Conservation (phyloP, 345 rosid genomes). For the Sonneratia alba region DNA sequence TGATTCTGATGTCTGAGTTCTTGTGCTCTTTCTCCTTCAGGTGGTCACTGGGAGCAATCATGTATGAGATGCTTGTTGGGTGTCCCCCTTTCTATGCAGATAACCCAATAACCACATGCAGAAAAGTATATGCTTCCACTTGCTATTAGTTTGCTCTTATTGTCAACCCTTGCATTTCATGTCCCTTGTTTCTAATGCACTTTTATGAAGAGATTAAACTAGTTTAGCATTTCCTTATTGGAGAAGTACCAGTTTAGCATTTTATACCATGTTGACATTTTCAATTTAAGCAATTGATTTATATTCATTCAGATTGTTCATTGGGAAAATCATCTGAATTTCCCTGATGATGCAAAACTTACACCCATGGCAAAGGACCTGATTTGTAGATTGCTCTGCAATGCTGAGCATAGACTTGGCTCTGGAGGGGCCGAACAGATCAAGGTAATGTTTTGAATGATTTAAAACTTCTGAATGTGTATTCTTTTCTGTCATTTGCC, state of each 20-base stretch:
- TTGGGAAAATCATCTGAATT: conserved; percentile 80
- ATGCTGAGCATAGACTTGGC: conserved; percentile 84
- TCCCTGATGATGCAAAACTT: conserved; percentile 71
- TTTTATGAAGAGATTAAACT: background rate
- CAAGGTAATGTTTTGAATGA: conserved; percentile 44
- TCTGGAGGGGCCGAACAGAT: conserved; percentile 79
- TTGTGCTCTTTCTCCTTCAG: conserved; percentile 32
- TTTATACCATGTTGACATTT: background rate
- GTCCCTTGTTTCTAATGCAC: background rate
- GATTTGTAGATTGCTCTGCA: conserved; percentile 75
- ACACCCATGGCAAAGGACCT: conserved; percentile 79
- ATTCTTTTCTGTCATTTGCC: conserved; percentile 11
- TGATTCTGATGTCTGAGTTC: background rate
- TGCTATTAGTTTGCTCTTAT: background rate
- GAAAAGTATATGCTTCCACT: conserved; percentile 50
- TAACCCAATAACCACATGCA: conserved; percentile 82
- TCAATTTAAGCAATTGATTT: background rate
- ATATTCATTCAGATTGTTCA: conserved; percentile 56
- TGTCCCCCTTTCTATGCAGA: conserved; percentile 96
- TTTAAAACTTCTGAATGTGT: conserved; percentile 10
- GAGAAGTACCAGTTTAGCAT: background rate
- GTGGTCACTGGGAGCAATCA: conserved; percentile 98
- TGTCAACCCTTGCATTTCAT: background rate
- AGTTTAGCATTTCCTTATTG: background rate
- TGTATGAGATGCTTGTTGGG: conserved; percentile 97